These are phyloP conservation scores for Phytophthora lateralis DNA, from an alignment of 352 stramenopile species.

Conservation along the genomic window DNA sequence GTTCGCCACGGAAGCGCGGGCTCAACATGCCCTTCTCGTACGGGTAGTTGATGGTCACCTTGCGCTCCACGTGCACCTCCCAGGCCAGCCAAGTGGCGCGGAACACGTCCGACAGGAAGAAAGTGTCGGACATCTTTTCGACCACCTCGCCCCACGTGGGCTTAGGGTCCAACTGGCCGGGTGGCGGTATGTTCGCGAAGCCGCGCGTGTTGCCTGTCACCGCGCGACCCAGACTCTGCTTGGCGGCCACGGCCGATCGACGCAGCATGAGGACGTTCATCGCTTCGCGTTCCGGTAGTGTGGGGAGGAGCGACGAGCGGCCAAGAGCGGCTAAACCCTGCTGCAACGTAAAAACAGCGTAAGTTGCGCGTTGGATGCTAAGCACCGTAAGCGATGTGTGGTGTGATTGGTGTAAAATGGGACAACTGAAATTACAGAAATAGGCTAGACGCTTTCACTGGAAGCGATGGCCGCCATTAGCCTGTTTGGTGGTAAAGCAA, in stretches of 20 bases:
- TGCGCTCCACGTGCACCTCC: conserved; percentile 88
- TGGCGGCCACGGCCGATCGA: conserved; percentile 49
- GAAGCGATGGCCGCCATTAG: conserved; percentile 32
- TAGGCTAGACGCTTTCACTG: conserved; percentile 25
- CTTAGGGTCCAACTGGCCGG: conserved; percentile 48
- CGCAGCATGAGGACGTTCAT: conserved; percentile 67
- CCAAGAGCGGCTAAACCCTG: conserved; percentile 5
- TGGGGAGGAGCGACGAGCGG: conserved; percentile 24
- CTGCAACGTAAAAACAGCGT: too few relatives aligned
- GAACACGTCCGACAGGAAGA: conserved; percentile 86
- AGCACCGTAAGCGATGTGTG: neutral
- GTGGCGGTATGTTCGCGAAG: conserved; percentile 40
- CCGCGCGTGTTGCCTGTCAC: conserved; percentile 21
- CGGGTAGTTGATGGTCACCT: conserved; percentile 99
- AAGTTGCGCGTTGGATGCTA: too few relatives aligned
- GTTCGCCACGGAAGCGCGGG: conserved; percentile 98
- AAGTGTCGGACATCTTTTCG: conserved; percentile 83
- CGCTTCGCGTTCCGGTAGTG: conserved; percentile 34
- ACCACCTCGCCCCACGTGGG: conserved; percentile 73
- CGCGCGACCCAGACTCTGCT: conserved; percentile 33
- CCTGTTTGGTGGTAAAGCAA: conserved; percentile 14
- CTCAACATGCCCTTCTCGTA: conserved; percentile 97
- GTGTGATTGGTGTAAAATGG: conserved; percentile 4
- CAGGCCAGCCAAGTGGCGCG: conserved; percentile 81
- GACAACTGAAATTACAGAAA: conserved; percentile 6